Percentiles rank a stretch among this genome's conserved stretches.
phyloP scores from a whole-genome alignment of 202 grass and related monocot genomes.

The Setaria italica region DNA sequence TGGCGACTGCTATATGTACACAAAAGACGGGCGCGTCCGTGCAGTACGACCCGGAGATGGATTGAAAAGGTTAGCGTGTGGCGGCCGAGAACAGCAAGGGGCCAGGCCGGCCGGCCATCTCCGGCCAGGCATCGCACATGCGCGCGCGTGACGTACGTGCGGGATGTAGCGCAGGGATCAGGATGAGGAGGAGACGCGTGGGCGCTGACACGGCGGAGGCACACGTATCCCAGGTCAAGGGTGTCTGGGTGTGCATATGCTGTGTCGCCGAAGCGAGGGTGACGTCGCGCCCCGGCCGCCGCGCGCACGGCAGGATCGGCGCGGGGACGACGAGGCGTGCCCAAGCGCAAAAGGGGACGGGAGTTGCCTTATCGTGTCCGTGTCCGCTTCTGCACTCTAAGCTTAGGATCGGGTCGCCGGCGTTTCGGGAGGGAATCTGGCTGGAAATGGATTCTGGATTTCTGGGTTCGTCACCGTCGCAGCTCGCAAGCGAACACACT shows the following conservation, averaged over 20 bases:
- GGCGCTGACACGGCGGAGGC: background rate
- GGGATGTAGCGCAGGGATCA: background rate
- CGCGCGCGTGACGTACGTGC: conserved; percentile 46
- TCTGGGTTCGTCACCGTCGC: background rate
- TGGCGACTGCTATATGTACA: background rate
- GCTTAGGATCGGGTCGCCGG: no score
- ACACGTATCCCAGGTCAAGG: no score
- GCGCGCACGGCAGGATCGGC: background rate
- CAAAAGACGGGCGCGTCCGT: background rate
- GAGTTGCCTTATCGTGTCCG: background rate
- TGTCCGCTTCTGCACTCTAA: background rate
- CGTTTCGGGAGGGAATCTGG: background rate
- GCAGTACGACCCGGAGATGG: conserved; percentile 14
- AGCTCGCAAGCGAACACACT: background rate
- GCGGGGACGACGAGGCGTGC: background rate
- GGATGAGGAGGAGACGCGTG: background rate
- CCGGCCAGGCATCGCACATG: conserved; percentile 37
- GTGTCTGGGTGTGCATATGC: no score
- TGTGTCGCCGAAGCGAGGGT: no score
- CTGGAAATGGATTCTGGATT: background rate
- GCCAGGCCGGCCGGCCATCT: conserved; percentile 22
- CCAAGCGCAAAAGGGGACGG: background rate
- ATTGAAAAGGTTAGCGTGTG: background rate
- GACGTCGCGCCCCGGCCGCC: no score
- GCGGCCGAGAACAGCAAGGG: conserved; percentile 44